Evolutionary conservation across 2,329 filamentous ascomycete genomes (phyloP).

Genomic region (Chrysosporium keratinophilum): DNA sequence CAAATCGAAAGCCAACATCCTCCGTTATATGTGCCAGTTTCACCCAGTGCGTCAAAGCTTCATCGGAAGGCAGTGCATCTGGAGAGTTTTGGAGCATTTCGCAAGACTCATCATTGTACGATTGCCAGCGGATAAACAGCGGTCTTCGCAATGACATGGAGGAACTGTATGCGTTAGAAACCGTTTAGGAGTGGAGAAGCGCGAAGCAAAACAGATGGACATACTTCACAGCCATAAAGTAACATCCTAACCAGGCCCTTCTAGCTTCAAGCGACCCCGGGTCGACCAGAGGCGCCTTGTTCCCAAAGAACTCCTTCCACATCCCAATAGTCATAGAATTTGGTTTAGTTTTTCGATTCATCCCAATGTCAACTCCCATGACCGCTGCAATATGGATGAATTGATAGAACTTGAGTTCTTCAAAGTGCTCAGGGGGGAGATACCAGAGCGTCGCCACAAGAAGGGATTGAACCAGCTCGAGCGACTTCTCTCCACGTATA

Average conservation of each 20-base stretch:
- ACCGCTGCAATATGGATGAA: conserved; percentile 69
- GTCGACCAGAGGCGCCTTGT: conserved; percentile 31
- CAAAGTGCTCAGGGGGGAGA: conserved; percentile 68
- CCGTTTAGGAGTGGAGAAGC: neutral
- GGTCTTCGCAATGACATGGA: conserved; percentile 50
- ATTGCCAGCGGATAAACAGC: conserved; percentile 50
- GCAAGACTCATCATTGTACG: conserved; percentile 54
- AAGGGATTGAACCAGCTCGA: conserved; percentile 73
- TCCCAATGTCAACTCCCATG: conserved; percentile 74
- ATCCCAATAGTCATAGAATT: conserved; percentile 26
- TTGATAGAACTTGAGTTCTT: conserved; percentile 85
- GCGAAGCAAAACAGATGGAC: conserved; percentile 13
- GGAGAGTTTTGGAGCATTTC: conserved; percentile 47
- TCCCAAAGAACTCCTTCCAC: conserved; percentile 32
- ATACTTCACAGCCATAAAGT: conserved; percentile 50
- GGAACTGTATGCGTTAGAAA: conserved; percentile 32
- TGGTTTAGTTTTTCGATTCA: conserved; percentile 48
- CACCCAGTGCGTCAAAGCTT: conserved; percentile 46
- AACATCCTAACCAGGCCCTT: conserved; percentile 51
- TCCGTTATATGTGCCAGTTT: conserved; percentile 55
- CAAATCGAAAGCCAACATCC: conserved; percentile 57
- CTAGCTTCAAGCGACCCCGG: conserved; percentile 48
- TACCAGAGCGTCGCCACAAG: conserved; percentile 74
- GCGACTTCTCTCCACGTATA: conserved; percentile 64
- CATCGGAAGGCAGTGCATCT: conserved; percentile 49